Percentiles rank a stretch among this genome's conserved stretches.
These are phyloP conservation scores for Neurospora intermedia DNA, from an alignment of 495 filamentous ascomycete species.

Conservation along the genomic window DNA sequence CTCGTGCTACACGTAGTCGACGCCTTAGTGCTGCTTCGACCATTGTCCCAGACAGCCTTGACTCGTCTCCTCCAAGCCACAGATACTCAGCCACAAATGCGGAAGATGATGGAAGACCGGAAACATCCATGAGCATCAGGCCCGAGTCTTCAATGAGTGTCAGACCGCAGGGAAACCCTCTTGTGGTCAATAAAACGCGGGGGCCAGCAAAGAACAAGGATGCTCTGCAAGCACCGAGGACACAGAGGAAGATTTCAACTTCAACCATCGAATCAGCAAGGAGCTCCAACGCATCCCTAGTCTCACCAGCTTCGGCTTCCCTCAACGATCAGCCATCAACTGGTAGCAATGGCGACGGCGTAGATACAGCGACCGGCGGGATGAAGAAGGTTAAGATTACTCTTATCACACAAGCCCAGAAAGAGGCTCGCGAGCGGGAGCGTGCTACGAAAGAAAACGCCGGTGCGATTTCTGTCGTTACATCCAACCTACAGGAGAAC, in stretches of 20 bases:
- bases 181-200: conserved; percentile 37
- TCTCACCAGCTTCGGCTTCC: conserved; percentile 1
- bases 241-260: conserved; percentile 32
- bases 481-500: conserved; percentile 4
- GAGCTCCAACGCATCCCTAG: not conserved
- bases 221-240: conserved; percentile 20
- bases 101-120: conserved; percentile 19
- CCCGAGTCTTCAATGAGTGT: conserved; percentile 29
- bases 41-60: conserved; percentile 17
- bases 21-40: conserved; percentile 32
- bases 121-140: conserved; percentile 27
- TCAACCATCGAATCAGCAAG: not conserved
- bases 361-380: conserved; percentile 55
- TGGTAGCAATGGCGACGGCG: conserved; percentile 21
- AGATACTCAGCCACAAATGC: conserved; percentile 2
- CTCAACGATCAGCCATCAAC: not conserved
- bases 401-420: conserved; percentile 59
- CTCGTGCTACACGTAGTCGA: conserved; percentile 11
- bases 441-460: conserved; percentile 10
- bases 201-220: conserved; percentile 18
- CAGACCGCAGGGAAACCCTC: conserved; percentile 13
- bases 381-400: conserved; percentile 71
- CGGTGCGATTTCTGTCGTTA: conserved; percentile 10
- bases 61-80: conserved; percentile 3
- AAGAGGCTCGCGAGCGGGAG: conserved; percentile 41